Conservation (phyloP, 441 rosid species). For the Arabidopsis hybrid region DNA sequence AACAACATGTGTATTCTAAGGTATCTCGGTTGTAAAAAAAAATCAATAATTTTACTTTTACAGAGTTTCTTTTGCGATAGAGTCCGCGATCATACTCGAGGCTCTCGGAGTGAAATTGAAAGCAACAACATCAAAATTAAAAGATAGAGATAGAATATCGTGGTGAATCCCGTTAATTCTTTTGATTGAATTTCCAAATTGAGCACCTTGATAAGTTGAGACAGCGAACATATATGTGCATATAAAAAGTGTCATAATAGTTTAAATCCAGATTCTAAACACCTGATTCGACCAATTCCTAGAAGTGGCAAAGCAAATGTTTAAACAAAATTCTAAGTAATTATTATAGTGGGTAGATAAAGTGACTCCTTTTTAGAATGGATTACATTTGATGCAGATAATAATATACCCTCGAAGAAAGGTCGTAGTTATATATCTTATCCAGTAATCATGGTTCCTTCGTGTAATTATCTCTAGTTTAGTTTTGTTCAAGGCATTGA, state of each 20-base stretch:
- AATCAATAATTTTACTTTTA: not conserved
- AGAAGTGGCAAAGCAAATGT: constrained; percentile 23
- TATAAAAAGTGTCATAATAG: constrained; percentile 13
- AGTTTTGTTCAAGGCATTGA: not conserved
- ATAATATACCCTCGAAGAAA: not conserved
- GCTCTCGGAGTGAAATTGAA: too few species aligned
- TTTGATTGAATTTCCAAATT: too few species aligned
- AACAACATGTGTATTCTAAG: not conserved
- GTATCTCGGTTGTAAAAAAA: not conserved
- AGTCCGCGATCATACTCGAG: too few species aligned
- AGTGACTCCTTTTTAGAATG: constrained; percentile 18
- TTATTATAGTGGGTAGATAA: constrained; percentile 19
- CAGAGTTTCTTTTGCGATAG: too few species aligned
- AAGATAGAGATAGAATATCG: too few species aligned
- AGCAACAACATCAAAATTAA: too few species aligned
- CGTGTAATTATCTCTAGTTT: not conserved
- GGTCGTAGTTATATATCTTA: constrained; percentile 15
- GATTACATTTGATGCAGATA: constrained; percentile 16
- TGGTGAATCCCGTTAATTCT: too few species aligned
- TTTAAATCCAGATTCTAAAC: constrained; percentile 22
- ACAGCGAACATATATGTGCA: too few species aligned
- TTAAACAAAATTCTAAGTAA: not conserved
- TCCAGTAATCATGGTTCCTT: constrained; percentile 19
- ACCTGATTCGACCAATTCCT: constrained; percentile 13
- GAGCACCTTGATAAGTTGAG: too few species aligned